A percentile compares a stretch with the other conserved stretches of the same genome.
phyloP scores from a whole-genome alignment of 2,329 filamentous ascomycete species.

The Helicocarpus griseus region DNA sequence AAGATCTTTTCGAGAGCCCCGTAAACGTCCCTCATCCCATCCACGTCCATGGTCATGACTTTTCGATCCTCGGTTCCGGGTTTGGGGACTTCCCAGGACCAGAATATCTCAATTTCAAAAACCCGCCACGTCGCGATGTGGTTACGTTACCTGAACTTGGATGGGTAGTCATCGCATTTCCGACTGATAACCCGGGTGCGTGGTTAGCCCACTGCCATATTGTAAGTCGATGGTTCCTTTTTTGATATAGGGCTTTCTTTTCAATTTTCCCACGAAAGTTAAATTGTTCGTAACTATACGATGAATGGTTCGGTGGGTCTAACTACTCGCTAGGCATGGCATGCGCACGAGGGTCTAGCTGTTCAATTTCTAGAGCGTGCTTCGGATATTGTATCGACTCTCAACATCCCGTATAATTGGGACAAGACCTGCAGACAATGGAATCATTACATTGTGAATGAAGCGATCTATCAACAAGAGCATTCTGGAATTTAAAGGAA shows the following conservation, averaged over 20 bases:
- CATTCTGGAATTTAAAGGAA: background rate
- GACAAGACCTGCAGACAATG: background rate
- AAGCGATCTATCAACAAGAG: background rate
- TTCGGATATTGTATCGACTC: slow-evolving; percentile 3
- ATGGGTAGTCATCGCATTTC: slow-evolving; percentile 33
- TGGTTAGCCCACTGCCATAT: slow-evolving; percentile 38
- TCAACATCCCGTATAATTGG: slow-evolving; percentile 1
- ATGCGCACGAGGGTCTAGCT: slow-evolving; percentile 17
- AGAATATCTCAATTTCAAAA: slow-evolving; percentile 12
- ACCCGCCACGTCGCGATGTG: slow-evolving; percentile 32
- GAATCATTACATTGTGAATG: background rate
- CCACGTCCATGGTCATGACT: slow-evolving; percentile 25
- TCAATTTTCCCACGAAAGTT: background rate
- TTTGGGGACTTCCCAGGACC: slow-evolving; percentile 13
- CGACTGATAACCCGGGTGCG: slow-evolving; percentile 34
- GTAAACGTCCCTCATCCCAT: slow-evolving; percentile 28
- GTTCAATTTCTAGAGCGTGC: slow-evolving; percentile 18
- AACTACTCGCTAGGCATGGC: slow-evolving; percentile 12
- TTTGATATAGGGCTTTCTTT: background rate
- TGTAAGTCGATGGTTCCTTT: slow-evolving; percentile 7
- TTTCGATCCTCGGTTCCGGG: slow-evolving; percentile 17
- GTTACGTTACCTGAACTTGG: slow-evolving; percentile 29
- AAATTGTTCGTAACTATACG: background rate
- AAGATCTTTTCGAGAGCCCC: slow-evolving; percentile 25
- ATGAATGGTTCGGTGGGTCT: background rate